Evolutionary conservation across 2,329 filamentous ascomycete genomes (phyloP).

Genomic region (Trichophyton schoenleinii): DNA sequence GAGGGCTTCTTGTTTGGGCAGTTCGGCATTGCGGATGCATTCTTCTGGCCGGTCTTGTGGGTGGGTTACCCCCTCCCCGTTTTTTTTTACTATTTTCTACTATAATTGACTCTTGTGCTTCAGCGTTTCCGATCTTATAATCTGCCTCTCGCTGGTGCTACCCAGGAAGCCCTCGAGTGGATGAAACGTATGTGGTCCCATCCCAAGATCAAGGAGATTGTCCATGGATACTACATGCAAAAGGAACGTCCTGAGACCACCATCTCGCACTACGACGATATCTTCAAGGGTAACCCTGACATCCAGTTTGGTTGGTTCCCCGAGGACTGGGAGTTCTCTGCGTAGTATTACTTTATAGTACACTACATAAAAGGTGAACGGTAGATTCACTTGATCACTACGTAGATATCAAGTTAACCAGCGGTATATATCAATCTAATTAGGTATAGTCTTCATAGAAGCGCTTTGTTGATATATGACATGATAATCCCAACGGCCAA

Average conservation of each 20-base stretch:
- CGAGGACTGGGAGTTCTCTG: constrained; percentile 21
- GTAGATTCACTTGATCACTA: too few relatives aligned
- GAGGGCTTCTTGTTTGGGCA: constrained; percentile 27
- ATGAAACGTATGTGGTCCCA: constrained; percentile 26
- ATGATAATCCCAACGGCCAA: too few relatives aligned
- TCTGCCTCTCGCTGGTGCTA: constrained; percentile 19
- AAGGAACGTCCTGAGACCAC: constrained; percentile 19
- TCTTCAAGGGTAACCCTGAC: constrained; percentile 19
- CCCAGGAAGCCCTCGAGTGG: constrained; percentile 20
- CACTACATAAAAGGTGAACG: too few relatives aligned
- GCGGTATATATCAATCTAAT: too few relatives aligned
- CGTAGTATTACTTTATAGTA: not conserved
- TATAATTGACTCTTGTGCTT: too few relatives aligned
- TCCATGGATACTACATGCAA: constrained; percentile 20
- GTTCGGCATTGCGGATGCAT: constrained; percentile 29
- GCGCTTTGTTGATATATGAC: too few relatives aligned
- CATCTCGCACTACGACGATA: constrained; percentile 22
- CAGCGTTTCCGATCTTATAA: constrained; percentile 25
- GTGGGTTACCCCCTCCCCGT: constrained; percentile 13
- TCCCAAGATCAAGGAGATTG: constrained; percentile 16
- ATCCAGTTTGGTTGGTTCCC: constrained; percentile 19
- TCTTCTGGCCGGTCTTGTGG: constrained; percentile 30
- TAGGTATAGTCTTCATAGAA: too few relatives aligned
- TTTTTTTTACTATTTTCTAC: too few relatives aligned
- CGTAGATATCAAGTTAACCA: too few relatives aligned